Percentiles rank a stretch among this genome's conserved stretches.
Conservation (phyloP, 108 stramenopile species). For the Cyclotella distinguenda region DNA sequence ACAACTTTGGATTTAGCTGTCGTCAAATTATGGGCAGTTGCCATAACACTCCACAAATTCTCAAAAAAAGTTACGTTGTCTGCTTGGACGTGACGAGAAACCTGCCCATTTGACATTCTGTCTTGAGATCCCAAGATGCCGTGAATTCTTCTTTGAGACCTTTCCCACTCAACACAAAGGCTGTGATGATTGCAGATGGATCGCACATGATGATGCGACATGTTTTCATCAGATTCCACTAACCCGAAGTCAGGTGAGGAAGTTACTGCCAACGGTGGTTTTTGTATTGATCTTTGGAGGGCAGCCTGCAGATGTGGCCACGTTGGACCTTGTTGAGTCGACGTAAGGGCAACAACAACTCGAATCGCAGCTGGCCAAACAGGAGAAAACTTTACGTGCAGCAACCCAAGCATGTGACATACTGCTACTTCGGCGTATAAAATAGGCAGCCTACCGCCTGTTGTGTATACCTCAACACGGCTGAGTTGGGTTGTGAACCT, state of each 20-base stretch:
- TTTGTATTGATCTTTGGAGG: constrained; percentile 46
- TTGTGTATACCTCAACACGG: constrained; percentile 66
- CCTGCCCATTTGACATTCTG: constrained; percentile 39
- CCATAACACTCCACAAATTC: constrained; percentile 67
- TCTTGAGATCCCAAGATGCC: constrained; percentile 45
- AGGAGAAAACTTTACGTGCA: constrained; percentile 79
- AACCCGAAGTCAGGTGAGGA: no score
- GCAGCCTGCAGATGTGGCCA: constrained; percentile 62
- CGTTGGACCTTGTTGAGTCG: constrained; percentile 47
- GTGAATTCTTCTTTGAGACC: constrained; percentile 43
- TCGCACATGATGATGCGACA: not conserved
- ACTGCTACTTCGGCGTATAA: constrained; percentile 74
- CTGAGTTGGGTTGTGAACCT: constrained; percentile 49
- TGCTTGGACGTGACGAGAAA: constrained; percentile 51
- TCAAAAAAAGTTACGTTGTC: constrained; percentile 61
- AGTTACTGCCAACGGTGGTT: no score
- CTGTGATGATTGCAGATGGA: constrained; percentile 39
- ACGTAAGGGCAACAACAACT: constrained; percentile 55
- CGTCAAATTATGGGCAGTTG: constrained; percentile 54
- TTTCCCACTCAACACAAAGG: constrained; percentile 66
- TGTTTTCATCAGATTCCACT: not conserved
- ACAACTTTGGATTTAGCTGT: constrained; percentile 68
- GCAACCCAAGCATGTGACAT: constrained; percentile 76
- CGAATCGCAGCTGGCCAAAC: constrained; percentile 65
- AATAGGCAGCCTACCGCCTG: constrained; percentile 71